Base-by-base conservation (phyloP, 306 rosid species). In the Rubus idaeus region DNA sequence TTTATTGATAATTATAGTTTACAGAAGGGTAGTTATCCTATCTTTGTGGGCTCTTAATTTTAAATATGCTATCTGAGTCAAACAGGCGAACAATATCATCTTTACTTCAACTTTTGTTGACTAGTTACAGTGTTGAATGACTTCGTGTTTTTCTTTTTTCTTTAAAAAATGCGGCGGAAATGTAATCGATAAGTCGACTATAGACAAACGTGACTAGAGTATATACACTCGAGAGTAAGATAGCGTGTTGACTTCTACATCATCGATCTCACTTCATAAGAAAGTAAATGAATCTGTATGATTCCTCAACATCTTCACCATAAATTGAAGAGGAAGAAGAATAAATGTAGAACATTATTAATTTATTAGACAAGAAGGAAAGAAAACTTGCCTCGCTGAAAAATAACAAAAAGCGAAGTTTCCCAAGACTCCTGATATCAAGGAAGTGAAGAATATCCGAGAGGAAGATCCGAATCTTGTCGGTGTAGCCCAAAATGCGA, bases 381-480 rank as follows among this genome's bases (percentile, higher is more conserved):
- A 42, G 8, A 4, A 0, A 4, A 5, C 5, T 49, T 20, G 35
- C 30, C 6, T 6, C 16, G 16, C 7, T n/a, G 71, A 41, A 51
- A 61, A 61, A 4, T 21, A 37, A 40, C 23, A 39, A 39, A 17
- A 7, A 39, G 12, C 21, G 11, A 39, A 37, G 21, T 7, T 14
- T 42, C 67, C 56, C 13, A 8, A 11, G 52, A 55, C 76, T 55
- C 41, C 62, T 21, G 23, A 58, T 8, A 16, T 41, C 67, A 56
- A 14, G 51, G 50, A 42, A 21, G 40, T 0, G 17, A 45, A 44
- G 84, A 50, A 81, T 76, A 76, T 81, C 68, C 84, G 10, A 16
- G 2, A 62, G 55, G 35, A 0, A 55, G 68, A 81, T 81, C 81
- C 78, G 84, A 76, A 81, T 77, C 76, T 68, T 50, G 39, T 39